Base-by-base conservation (phyloP, 179 eudicot species). In the Nepenthes alata region DNA sequence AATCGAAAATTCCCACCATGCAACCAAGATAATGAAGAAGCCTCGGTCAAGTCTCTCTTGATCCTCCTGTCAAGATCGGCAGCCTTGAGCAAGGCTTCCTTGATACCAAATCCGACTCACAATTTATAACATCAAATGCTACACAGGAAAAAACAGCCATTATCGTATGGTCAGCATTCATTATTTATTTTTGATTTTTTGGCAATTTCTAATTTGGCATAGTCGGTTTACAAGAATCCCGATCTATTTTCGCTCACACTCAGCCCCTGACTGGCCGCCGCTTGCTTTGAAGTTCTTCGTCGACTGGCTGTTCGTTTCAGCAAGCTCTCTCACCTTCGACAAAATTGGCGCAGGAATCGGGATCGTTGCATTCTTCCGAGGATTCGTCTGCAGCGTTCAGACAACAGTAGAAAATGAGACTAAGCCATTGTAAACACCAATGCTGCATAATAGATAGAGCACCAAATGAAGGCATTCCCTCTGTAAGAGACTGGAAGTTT, bases 311-410 rank as follows among this genome's bases (percentile, higher is more conserved):
- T 94, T 87, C 58, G 78, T 70, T 63, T 94, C 87, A 47, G 97
- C 99, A 48, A 94, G 95, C 81, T 90, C 99, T 75, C 91, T 81
- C 60, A 94, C 97, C 58, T 86, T 79, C 25, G 78, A 51, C 75
- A 90, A 75, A 63, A 90, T 85, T 1, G 87, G 57, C 39, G 85
- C 75, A 34, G 97, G 99, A 44, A 90, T 84, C 6, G 87, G 91
- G 15, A 71, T 59, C 0, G 95, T 80, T 10, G 78, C 71, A 57
- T 79, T 88, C 70, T 86, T 84, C 5, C 91, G 73, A 41, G 84
- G 72, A 59, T 62, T 72, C 63, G 67, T 56, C 76, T 76, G 75
- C 65, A 66, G 41, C 3, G 35, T 6, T 10, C 13, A 64, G 25
- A 52, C 15, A 53, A 52, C n/a, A 7, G 6, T 57, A 53, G 37